These are phyloP conservation scores for Pestalotiopsis sp. DNA, from an alignment of 2,329 filamentous ascomycete species.

Conservation along the genomic window DNA sequence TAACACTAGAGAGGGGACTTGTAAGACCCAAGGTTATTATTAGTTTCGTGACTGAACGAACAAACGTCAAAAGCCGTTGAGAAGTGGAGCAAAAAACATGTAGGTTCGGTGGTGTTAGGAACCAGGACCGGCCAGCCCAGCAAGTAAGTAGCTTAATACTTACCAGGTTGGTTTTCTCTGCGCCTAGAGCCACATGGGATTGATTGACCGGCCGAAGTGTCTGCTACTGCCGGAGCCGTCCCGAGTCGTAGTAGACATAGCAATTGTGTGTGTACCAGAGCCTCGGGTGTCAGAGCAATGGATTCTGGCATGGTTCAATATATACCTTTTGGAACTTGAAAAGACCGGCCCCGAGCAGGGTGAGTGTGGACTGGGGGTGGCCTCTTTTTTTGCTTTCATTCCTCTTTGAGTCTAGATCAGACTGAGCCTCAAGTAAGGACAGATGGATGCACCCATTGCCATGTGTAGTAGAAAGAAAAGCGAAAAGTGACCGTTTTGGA, in stretches of 20 bases:
- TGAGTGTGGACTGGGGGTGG: constrained; percentile 5
- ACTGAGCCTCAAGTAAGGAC: constrained; percentile 19
- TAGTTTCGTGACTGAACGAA: constrained; percentile 5
- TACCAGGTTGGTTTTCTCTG: constrained; percentile 14
- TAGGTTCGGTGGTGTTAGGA: constrained; percentile 19
- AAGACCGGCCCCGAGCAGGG: neutral
- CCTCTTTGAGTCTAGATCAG: constrained; percentile 21
- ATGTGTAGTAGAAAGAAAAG: constrained; percentile 15
- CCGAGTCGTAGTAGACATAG: constrained; percentile 13
- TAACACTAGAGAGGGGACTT: constrained; percentile 23
- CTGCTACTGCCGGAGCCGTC: neutral
- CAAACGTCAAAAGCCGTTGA: constrained; percentile 18
- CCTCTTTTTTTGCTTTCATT: constrained; percentile 19
- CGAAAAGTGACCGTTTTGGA: neutral
- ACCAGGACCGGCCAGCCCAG: constrained; percentile 18
- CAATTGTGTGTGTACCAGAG: constrained; percentile 10
- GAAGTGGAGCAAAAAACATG: constrained; percentile 15
- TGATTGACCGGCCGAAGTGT: neutral
- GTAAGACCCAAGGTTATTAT: constrained; percentile 8
- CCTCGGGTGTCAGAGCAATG: neutral
- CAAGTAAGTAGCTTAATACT: neutral
- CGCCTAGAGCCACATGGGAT: constrained; percentile 16
- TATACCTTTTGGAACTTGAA: constrained; percentile 11
- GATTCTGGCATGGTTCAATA: constrained; percentile 25
- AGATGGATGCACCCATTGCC: constrained; percentile 16